Percentiles rank a stretch among this genome's conserved stretches.
These are phyloP conservation scores for Pholiota adiposa DNA, from an alignment of 1,284 basidiomycete species.

Conservation along the genomic window DNA sequence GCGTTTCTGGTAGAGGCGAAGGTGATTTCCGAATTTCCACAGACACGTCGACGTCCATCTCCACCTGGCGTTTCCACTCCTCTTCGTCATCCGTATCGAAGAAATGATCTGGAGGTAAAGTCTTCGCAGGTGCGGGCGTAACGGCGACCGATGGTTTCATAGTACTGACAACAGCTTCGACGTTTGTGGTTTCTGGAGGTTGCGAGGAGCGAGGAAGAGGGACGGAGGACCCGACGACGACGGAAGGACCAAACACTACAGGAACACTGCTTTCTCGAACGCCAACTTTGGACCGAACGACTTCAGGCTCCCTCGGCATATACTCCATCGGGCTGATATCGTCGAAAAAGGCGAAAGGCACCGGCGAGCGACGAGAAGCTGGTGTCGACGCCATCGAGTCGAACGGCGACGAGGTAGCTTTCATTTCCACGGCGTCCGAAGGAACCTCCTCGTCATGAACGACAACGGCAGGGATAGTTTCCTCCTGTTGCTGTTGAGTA, in stretches of 20 bases:
- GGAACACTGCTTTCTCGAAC: no score
- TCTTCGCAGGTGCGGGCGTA: not conserved
- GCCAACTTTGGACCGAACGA: not conserved
- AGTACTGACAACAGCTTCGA: no score
- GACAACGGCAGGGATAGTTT: not conserved
- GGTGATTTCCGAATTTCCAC: not conserved
- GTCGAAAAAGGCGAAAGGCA: not conserved
- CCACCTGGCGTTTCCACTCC: slow-evolving; percentile 9
- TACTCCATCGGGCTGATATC: not conserved
- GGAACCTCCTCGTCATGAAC: not conserved
- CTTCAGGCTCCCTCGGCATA: not conserved
- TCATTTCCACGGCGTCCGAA: not conserved
- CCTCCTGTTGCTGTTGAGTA: no score
- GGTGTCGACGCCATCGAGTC: slow-evolving; percentile 8
- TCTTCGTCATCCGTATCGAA: slow-evolving; percentile 10
- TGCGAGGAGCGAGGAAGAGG: no score
- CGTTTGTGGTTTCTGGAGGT: no score
- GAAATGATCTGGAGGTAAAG: not conserved
- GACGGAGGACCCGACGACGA: no score
- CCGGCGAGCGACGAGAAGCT: not conserved
- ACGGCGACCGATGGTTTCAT: not conserved
- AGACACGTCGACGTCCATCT: not conserved
- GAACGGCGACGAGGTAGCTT: not conserved
- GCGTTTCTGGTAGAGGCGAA: not conserved
- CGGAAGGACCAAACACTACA: no score